phyloP scores from a whole-genome alignment of 78 protist genomes.

The Emiliania huxleyi region DNA sequence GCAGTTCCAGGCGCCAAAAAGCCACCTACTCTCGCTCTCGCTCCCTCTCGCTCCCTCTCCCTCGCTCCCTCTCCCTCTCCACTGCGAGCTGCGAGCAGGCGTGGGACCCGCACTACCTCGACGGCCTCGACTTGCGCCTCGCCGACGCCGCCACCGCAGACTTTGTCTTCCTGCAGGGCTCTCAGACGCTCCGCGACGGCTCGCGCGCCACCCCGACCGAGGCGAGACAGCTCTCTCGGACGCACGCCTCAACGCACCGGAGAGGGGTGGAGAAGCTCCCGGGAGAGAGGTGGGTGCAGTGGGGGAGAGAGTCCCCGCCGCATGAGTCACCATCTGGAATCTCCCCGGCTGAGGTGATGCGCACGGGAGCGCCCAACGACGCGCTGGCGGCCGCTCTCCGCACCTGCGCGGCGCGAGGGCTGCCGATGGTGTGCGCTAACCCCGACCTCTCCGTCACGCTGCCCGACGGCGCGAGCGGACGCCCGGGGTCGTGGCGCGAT shows the following conservation, averaged over 20 bases:
- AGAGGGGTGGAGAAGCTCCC: too few species aligned
- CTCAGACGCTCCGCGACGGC: neutral
- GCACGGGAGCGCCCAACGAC: neutral
- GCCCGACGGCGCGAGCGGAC: neutral
- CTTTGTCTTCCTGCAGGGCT: neutral
- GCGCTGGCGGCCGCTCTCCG: neutral
- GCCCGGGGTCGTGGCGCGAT: too few species aligned
- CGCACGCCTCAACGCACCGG: too few species aligned
- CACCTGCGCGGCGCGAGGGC: neutral
- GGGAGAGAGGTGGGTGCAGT: too few species aligned
- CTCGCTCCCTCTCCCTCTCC: too few species aligned
- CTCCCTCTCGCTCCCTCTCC: too few species aligned
- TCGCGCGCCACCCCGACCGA: neutral
- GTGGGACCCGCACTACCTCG: neutral
- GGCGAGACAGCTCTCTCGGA: too few species aligned
- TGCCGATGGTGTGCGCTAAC: constrained; percentile 18
- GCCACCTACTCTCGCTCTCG: too few species aligned
- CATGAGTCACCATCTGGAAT: too few species aligned
- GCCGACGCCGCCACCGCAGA: neutral
- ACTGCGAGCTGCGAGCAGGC: too few species aligned
- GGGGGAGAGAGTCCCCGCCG: too few species aligned
- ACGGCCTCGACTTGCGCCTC: neutral
- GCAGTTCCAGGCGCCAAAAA: neutral
- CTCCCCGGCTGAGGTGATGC: too few species aligned
- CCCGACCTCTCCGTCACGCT: neutral